Percentiles rank a stretch among this genome's conserved stretches.
phyloP scores from a whole-genome alignment of 2,329 filamentous ascomycete species.

The Drechslera avenae region DNA sequence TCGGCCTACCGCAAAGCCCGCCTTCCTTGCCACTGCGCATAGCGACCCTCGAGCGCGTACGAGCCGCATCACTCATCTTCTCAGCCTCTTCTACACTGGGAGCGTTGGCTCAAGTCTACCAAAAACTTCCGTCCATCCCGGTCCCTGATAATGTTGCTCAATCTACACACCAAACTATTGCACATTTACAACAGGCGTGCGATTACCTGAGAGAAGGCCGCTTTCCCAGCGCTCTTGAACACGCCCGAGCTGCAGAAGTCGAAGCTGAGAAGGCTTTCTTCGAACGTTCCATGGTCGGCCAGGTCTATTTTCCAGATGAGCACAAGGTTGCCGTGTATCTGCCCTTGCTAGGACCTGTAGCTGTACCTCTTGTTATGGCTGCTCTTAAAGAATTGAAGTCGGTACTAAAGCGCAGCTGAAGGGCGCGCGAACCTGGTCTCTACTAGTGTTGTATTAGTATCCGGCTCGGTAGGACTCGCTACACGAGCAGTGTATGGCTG shows the following conservation, averaged over 20 bases:
- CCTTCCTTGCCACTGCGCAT: constrained; percentile 81
- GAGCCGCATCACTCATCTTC: constrained; percentile 81
- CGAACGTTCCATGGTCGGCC: constrained; percentile 98
- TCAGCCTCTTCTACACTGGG: constrained; percentile 92
- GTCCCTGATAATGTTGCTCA: constrained; percentile 87
- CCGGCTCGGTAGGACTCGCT: no score
- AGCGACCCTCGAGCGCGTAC: constrained; percentile 82
- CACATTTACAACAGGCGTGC: constrained; percentile 78
- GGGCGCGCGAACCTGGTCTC: not conserved
- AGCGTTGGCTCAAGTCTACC: constrained; percentile 83
- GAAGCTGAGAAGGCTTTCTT: constrained; percentile 96
- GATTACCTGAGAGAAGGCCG: constrained; percentile 66
- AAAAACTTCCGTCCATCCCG: constrained; percentile 82
- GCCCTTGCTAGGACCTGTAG: constrained; percentile 86
- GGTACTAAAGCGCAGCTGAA: constrained; percentile 27
- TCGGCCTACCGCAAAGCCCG: constrained; percentile 81
- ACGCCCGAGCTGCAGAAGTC: constrained; percentile 82
- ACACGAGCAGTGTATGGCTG: no score
- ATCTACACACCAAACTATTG: constrained; percentile 79
- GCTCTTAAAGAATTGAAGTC: constrained; percentile 70
- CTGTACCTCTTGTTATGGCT: constrained; percentile 85
- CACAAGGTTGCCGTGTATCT: constrained; percentile 97
- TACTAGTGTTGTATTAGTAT: no score
- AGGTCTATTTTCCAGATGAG: constrained; percentile 98
- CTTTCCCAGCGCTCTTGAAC: constrained; percentile 71